phyloP scores from a whole-genome alignment of 495 filamentous ascomycete species.

The Parachaetomium inaequale region DNA sequence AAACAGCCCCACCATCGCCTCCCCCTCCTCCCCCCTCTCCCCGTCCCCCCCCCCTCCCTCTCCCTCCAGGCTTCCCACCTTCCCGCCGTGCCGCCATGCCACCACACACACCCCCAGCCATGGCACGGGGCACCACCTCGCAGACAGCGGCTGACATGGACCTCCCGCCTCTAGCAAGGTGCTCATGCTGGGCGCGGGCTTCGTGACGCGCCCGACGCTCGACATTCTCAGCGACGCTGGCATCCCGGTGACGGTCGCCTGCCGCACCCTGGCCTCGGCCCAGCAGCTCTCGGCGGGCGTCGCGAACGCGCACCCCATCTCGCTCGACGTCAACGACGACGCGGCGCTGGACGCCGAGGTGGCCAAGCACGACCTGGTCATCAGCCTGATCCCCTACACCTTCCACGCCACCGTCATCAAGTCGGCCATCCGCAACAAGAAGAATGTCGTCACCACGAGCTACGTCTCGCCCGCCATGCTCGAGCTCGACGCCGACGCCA shows the following conservation, averaged over 20 bases:
- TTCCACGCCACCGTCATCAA: constrained; percentile 90
- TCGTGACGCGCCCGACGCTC: constrained; percentile 77
- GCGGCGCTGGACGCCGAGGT: constrained; percentile 73
- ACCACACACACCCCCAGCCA: not conserved
- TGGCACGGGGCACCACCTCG: not conserved
- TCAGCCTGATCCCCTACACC: constrained; percentile 88
- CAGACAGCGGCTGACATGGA: constrained; percentile 10
- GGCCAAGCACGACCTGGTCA: constrained; percentile 71
- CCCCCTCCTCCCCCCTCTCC: not conserved
- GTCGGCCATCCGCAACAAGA: constrained; percentile 89
- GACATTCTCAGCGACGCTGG: constrained; percentile 71
- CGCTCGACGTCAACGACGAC: constrained; percentile 75
- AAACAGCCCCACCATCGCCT: constrained; percentile 19
- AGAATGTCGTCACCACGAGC: constrained; percentile 92
- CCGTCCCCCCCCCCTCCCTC: not conserved
- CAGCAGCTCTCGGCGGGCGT: constrained; percentile 69
- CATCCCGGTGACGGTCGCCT: constrained; percentile 82
- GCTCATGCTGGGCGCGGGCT: constrained; percentile 73
- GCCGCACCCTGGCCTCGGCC: constrained; percentile 75
- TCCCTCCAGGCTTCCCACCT: too few species aligned
- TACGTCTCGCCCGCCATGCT: constrained; percentile 92
- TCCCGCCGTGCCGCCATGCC: not conserved
- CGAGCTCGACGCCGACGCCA: constrained; percentile 76
- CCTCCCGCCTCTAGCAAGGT: constrained; percentile 40
- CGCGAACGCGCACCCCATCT: constrained; percentile 65